Conservation (phyloP, 371 early-diverging fungal species). For the Blakeslea trispora region DNA sequence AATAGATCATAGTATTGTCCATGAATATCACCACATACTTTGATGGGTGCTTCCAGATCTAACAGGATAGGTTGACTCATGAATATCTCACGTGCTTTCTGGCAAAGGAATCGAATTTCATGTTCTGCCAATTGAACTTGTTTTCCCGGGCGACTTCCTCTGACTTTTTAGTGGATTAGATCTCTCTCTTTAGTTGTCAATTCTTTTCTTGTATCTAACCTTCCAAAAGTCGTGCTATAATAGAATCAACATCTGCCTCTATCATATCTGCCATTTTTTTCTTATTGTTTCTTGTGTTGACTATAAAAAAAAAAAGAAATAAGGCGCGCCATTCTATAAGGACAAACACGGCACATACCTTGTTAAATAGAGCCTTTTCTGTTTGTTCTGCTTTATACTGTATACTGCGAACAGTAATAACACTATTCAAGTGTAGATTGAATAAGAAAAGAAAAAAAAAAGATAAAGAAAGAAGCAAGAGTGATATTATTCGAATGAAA, state of each 20-base stretch:
- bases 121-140: slow-evolving; percentile 75
- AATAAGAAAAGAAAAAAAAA: neutral
- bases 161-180: too few species aligned
- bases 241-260: slow-evolving; percentile 34
- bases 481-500: neutral
- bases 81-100: slow-evolving; percentile 85
- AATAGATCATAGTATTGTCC: slow-evolving; percentile 94
- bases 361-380: too few species aligned
- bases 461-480: neutral
- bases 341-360: too few species aligned
- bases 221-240: slow-evolving; percentile 33
- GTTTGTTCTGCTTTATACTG: too few species aligned
- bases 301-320: too few species aligned
- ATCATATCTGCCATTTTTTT: slow-evolving; percentile 32
- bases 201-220: slow-evolving; percentile 28
- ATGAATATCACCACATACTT: slow-evolving; percentile 85
- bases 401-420: too few species aligned
- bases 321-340: too few species aligned
- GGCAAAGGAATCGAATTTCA: slow-evolving; percentile 88
- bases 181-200: neutral
- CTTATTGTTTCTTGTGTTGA: too few species aligned
- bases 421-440: too few species aligned
- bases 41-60: slow-evolving; percentile 94
- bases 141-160: slow-evolving; percentile 91
- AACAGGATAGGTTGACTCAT: slow-evolving; percentile 91